Evolutionary conservation across 2,329 filamentous ascomycete species (phyloP).

Genomic region (Endothia cerciana): DNA sequence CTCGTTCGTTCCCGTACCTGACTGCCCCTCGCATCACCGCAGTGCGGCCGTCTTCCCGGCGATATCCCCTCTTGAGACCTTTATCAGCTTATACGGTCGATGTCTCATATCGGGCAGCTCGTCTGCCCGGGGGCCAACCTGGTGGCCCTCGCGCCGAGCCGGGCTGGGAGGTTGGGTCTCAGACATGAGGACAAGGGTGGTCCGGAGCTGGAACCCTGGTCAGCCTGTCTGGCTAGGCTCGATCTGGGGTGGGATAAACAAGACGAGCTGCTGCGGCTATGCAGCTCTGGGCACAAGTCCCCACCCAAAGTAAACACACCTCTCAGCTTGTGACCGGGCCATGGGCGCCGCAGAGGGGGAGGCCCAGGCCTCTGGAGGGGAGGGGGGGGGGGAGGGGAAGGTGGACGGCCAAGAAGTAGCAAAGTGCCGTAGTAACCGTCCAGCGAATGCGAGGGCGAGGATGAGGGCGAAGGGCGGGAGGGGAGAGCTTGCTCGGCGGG

Average conservation of each 20-base stretch:
- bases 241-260: conserved; percentile 24
- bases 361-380: too few relatives aligned
- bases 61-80: background rate
- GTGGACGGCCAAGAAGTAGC: background rate
- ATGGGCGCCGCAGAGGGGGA: too few relatives aligned
- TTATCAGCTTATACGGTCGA: too few relatives aligned
- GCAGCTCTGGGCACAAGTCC: conserved; percentile 15
- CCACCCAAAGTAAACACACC: conserved; percentile 29
- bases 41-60: background rate
- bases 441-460: background rate
- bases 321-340: background rate
- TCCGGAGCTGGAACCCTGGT: conserved; percentile 28
- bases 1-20: too few relatives aligned
- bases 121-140: background rate
- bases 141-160: conserved; percentile 21
- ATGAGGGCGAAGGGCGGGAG: conserved; percentile 5
- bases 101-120: background rate
- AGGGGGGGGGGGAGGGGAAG: background rate
- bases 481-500: conserved; percentile 4
- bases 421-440: conserved; percentile 10
- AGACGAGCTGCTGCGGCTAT: conserved; percentile 23
- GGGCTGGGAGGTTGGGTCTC: conserved; percentile 21
- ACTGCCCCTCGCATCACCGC: background rate
- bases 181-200: conserved; percentile 15
- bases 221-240: conserved; percentile 20